Base-by-base conservation (phyloP, 768 basidiomycete genomes). In the Asterophora lycoperdoides region DNA sequence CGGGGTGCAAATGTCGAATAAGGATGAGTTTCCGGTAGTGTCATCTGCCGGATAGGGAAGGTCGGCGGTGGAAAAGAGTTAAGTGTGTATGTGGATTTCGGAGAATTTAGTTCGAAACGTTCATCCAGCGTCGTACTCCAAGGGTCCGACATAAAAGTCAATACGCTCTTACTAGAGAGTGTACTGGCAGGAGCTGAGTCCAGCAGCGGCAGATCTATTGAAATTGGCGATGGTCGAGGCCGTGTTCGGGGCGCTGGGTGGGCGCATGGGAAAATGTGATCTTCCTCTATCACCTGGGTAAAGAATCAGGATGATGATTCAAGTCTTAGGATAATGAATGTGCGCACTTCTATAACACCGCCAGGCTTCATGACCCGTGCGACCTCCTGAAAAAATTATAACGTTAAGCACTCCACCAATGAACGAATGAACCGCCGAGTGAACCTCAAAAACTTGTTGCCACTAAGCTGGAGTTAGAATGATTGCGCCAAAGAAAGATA, bases 271-370 rank as follows among this genome's bases (percentile, higher is more conserved):
- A 89, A 89, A 40, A 86, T 72, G 6, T 81, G 71, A 58, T 87
- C 85, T 50, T 89, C 86, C 61, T 87, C 86, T 32, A 87, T 76
- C 8, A 87, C 69, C 86, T 88, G 53, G 17, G n/a, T 30, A n/a
- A 38, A 20, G 23, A 39, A 23, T 44, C 28, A 53, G 45, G 47
- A 58, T 23, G 56, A 32, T 20, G 3, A 38, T 6, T 1, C 37
- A 23, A 13, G 10, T 32, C 15, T 28, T 26, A 49, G 46, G 33
- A 44, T 32, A 34, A 32, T 32, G 39, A 45, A 23, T 49, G 40
- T 41, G 30, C n/a, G 1, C 52, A 56, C 67, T 42, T 89, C 87
- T 10, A 89, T 60, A 11, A 79, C 64, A 20, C 75, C 86, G 14
- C 80, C 74, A 5, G 78, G 75, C 55, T 77, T 77, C 66, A 89